phyloP scores from a whole-genome alignment of 2,329 filamentous ascomycete species.

The Colletotrichum noveboracense region DNA sequence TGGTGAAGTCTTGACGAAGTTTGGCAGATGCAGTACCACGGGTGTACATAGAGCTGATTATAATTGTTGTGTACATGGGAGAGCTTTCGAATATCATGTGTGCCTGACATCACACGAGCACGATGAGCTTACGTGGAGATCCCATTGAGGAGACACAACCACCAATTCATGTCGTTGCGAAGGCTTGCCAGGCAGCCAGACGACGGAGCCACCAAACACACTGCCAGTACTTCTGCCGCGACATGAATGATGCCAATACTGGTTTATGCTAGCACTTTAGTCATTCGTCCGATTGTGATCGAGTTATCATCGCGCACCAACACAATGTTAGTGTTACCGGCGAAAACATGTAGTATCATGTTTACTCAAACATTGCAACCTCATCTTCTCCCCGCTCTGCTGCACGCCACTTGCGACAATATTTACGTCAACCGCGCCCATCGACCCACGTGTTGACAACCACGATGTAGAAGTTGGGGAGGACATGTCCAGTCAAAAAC shows the following conservation, averaged over 20 bases:
- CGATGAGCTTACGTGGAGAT: background rate
- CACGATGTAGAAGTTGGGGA: background rate
- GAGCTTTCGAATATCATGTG: background rate
- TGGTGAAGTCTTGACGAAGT: background rate
- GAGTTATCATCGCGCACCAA: background rate
- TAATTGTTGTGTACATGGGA: fast-evolving
- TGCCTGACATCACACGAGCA: background rate
- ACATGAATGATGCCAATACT: background rate
- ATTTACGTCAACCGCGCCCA: background rate
- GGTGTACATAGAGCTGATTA: too few relatives aligned
- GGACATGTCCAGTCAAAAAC: background rate
- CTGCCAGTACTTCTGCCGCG: fast-evolving
- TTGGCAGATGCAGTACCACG: background rate
- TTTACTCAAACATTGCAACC: background rate
- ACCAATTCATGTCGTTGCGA: too few relatives aligned
- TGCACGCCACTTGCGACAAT: background rate
- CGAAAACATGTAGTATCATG: background rate
- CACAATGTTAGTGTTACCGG: too few relatives aligned
- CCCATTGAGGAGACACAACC: fast-evolving
- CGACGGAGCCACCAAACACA: fast-evolving
- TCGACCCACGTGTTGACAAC: background rate
- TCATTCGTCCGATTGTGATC: background rate
- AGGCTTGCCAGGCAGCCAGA: too few relatives aligned
- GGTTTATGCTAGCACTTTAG: fast-evolving
- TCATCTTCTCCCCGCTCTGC: background rate